Conservation (phyloP, 306 rosid genomes). For the Crotalaria pallida region DNA sequence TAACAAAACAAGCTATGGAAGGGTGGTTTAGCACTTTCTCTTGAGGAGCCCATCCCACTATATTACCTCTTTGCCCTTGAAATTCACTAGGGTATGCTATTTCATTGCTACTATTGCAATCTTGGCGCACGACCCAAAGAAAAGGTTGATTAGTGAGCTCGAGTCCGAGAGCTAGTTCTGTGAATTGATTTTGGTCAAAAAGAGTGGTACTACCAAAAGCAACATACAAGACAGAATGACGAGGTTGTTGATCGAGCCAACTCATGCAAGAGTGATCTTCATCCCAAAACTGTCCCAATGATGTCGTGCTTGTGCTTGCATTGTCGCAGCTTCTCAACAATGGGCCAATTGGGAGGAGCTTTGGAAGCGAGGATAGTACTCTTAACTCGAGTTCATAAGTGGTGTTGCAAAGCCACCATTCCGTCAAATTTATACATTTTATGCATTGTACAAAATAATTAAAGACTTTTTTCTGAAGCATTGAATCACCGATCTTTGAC, state of each 20-base stretch:
- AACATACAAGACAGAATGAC: constrained; percentile 20
- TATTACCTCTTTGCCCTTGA: constrained; percentile 14
- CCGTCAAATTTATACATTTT: not conserved
- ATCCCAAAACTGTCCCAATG: constrained; percentile 35
- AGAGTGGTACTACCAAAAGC: constrained; percentile 31
- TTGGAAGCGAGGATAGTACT: constrained; percentile 14
- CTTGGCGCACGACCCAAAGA: constrained; percentile 44
- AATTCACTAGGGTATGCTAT: constrained; percentile 17
- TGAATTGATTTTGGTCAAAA: constrained; percentile 24
- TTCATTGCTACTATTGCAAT: not conserved
- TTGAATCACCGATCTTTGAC: not conserved
- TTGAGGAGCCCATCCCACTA: constrained; percentile 45
- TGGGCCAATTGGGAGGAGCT: constrained; percentile 31
- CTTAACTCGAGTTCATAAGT: constrained; percentile 24
- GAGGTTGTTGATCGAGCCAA: constrained; percentile 39
- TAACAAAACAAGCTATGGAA: constrained; percentile 38
- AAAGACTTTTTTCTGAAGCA: not conserved
- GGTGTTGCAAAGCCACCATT: constrained; percentile 37
- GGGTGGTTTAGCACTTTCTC: constrained; percentile 32
- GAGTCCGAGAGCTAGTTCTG: constrained; percentile 22
- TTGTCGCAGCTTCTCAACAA: constrained; percentile 7
- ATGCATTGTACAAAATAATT: not conserved
- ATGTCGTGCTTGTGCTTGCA: not conserved
- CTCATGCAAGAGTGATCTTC: constrained; percentile 31
- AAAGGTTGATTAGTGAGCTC: constrained; percentile 27